phyloP scores from a whole-genome alignment of 108 stramenopile genomes.

The Nitzschia palea region DNA sequence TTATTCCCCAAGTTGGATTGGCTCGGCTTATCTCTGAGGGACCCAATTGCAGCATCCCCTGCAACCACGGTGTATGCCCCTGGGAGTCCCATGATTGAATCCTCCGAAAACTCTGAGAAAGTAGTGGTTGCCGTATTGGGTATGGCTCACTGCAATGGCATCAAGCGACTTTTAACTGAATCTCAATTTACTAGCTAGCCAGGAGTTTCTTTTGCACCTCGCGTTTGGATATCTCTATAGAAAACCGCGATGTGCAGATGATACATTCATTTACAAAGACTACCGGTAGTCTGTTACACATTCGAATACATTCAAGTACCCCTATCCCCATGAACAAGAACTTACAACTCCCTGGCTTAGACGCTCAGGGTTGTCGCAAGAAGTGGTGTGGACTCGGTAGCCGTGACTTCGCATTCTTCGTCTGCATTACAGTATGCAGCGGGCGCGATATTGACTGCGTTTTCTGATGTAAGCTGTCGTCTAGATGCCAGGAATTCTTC shows the following conservation, averaged over 20 bases:
- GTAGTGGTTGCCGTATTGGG: slow-evolving; percentile 67
- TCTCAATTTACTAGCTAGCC: too few species aligned
- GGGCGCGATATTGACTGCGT: neutral
- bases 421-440: neutral
- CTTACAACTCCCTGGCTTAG: too few species aligned
- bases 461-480: too few species aligned
- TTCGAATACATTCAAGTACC: too few species aligned
- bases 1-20: neutral
- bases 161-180: slow-evolving; percentile 52
- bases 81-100: neutral
- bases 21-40: neutral
- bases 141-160: slow-evolving; percentile 76
- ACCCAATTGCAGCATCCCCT: neutral
- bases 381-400: slow-evolving; percentile 9
- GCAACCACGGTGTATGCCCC: neutral
- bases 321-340: too few species aligned
- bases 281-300: too few species aligned
- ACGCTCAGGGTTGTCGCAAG: too few species aligned
- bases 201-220: too few species aligned
- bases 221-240: too few species aligned
- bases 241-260: too few species aligned
- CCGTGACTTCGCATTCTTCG: neutral
- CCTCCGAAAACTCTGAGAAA: slow-evolving; percentile 25
- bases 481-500: slow-evolving; percentile 15
- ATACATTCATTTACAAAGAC: too few species aligned